A percentile compares a stretch with the other conserved stretches of the same genome.
phyloP scores from a whole-genome alignment of 2,329 filamentous ascomycete species.

The Cladosporium sphaerospermum region DNA sequence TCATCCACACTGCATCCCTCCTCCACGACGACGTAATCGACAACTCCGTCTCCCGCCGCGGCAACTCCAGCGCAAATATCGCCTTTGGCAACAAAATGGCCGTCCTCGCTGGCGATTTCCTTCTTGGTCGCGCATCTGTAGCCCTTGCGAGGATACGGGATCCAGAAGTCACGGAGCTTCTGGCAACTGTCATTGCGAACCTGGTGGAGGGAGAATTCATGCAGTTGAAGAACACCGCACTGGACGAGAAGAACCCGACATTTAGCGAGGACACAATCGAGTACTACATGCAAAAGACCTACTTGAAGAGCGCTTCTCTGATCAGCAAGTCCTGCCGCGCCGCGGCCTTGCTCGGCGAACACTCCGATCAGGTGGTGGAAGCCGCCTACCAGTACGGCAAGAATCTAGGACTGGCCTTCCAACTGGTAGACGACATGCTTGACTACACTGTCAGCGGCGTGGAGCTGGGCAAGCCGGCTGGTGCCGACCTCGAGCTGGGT shows the following conservation, averaged over 20 bases:
- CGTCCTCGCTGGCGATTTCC: conserved; percentile 91
- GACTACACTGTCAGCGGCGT: conserved; percentile 84
- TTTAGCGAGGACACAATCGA: conserved; percentile 85
- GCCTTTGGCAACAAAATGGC: conserved; percentile 99
- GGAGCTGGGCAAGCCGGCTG: conserved; percentile 89
- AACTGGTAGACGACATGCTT: conserved; percentile 95
- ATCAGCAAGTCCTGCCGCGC: conserved; percentile 96
- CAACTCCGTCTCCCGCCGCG: conserved; percentile 76
- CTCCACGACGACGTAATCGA: conserved; percentile 99
- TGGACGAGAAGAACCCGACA: conserved; percentile 73
- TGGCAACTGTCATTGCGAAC: conserved; percentile 95
- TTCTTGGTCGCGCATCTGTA: conserved; percentile 87
- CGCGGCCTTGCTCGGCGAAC: conserved; percentile 75
- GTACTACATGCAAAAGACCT: conserved; percentile 97
- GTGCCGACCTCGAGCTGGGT: conserved; percentile 87
- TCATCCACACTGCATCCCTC: conserved; percentile 94
- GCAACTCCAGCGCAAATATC: conserved; percentile 80
- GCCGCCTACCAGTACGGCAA: conserved; percentile 88
- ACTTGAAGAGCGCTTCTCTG: conserved; percentile 90
- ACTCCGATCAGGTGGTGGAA: conserved; percentile 72
- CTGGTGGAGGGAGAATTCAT: conserved; percentile 98
- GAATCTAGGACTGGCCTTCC: conserved; percentile 90
- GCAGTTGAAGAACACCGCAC: conserved; percentile 94
- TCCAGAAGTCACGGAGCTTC: conserved; percentile 86
- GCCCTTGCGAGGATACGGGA: conserved; percentile 85